Evolutionary conservation across 495 filamentous ascomycete genomes (phyloP).

Genomic region (Thozetella sp.): DNA sequence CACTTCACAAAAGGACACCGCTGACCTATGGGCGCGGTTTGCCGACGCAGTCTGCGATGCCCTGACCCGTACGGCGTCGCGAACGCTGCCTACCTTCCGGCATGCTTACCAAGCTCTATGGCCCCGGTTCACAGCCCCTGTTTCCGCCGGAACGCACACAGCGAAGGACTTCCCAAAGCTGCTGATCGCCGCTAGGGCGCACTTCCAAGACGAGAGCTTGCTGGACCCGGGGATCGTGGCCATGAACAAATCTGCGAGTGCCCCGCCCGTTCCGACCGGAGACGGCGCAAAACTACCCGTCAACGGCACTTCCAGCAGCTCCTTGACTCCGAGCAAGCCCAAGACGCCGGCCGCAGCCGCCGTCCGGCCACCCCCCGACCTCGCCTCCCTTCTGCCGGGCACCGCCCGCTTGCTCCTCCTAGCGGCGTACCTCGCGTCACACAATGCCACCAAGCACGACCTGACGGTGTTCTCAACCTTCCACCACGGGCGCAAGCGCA

Average conservation of each 20-base stretch:
- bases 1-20: constrained; percentile 38
- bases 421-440: constrained; percentile 88
- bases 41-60: constrained; percentile 73
- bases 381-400: constrained; percentile 65
- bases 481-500: constrained; percentile 52
- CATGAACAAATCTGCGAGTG: constrained; percentile 11
- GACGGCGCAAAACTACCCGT: constrained; percentile 3
- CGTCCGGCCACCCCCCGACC: constrained; percentile 15
- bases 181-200: constrained; percentile 67
- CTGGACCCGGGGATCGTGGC: constrained; percentile 72
- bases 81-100: constrained; percentile 64
- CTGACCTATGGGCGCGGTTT: constrained; percentile 81
- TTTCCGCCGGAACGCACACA: constrained; percentile 62
- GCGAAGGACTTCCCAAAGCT: constrained; percentile 83
- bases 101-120: constrained; percentile 63
- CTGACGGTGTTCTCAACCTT: constrained; percentile 82
- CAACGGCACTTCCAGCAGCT: constrained; percentile 5
- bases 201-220: constrained; percentile 77
- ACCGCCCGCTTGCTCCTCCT: constrained; percentile 82
- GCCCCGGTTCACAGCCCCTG: constrained; percentile 68
- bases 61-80: constrained; percentile 63
- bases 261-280: constrained; percentile 15
- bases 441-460: constrained; percentile 80
- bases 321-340: constrained; percentile 9
- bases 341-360: constrained; percentile 11